phyloP scores from a whole-genome alignment of 225 moss, liverwort and hornwort species.

The Ulota crispa region DNA sequence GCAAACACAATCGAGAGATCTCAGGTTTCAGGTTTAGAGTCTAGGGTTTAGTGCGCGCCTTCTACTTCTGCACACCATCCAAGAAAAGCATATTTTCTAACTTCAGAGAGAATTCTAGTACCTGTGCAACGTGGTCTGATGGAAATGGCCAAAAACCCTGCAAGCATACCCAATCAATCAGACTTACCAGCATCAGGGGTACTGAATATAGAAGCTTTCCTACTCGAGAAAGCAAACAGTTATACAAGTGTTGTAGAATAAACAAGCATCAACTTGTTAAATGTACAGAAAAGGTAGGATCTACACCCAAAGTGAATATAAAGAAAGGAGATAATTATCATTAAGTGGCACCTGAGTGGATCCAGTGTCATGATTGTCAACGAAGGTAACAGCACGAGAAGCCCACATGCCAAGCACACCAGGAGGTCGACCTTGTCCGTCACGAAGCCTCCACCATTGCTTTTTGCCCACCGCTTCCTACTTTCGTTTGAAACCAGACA shows the following conservation, averaged over 20 bases:
- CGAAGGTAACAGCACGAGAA: slow-evolving; percentile 83
- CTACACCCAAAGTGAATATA: not conserved
- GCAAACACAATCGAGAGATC: slow-evolving; percentile 7
- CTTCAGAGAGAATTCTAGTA: slow-evolving; percentile 16
- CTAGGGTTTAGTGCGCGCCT: not conserved
- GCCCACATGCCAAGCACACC: slow-evolving; percentile 95
- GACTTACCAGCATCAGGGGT: not conserved
- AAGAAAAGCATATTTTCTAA: not conserved
- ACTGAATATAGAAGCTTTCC: not conserved
- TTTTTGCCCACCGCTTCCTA: slow-evolving; percentile 82
- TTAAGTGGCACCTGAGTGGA: slow-evolving; percentile 75
- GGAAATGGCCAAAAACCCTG: slow-evolving; percentile 96
- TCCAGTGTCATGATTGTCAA: slow-evolving; percentile 98
- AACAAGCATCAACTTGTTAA: not conserved
- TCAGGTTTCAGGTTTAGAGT: not conserved
- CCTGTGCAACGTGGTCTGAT: slow-evolving; percentile 71
- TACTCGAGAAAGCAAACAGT: not conserved
- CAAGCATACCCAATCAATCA: slow-evolving; percentile 18
- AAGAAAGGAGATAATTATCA: not conserved
- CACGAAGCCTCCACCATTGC: slow-evolving; percentile 96
- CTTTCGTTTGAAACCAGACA: slow-evolving; percentile 19
- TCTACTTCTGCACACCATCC: not conserved
- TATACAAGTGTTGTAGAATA: not conserved
- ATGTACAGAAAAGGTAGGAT: not conserved
- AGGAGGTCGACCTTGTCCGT: slow-evolving; percentile 68